Evolutionary conservation across 108 stramenopile species (phyloP), one percentile per base, ranked within the genome.

Genomic region (Nitzschia inconspicua): DNA sequence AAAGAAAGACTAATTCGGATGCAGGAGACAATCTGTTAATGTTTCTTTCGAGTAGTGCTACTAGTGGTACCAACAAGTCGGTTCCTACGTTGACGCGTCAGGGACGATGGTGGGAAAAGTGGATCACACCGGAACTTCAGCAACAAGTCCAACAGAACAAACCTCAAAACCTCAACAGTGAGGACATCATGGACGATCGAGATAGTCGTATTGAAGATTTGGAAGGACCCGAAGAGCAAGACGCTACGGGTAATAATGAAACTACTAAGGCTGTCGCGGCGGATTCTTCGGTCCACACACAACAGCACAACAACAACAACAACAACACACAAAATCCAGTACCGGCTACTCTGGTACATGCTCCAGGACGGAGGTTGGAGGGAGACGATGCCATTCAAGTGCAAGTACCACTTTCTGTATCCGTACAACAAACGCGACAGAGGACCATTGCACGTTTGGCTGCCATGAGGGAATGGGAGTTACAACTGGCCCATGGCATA

Each of bases 31-130:
- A 16, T 14, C 31, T 41, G 14, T 26, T 57, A 23, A 4, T 57
- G 39, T 39, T 32, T 25, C 9, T 57, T 5, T 25, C 10, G 4
- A 47, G 40, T 43, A 42, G 22, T 39, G 30, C 40, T 32, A 60
- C 24, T 29, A 65, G 18, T 34, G 46, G 44, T 20, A 6, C 7
- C 44, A 24, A 25, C n/a, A 40, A 11, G 8, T 3, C 43, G 23
- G 37, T 11, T 23, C 26, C 64, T 22, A 25, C 5, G 23, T 4
- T 39, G 43, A 28, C 22, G 30, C 60, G 61, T 28, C 48, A 76
- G 28, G 71, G 71, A 25, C 40, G 79, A 34, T 91, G 89, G 89
- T 91, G 89, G 89, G 89, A 91, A 23, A 83, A 81, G 40, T 73
- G 84, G 53, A 64, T 85, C 39, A 52, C 47, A 19, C 57, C 28